These are phyloP conservation scores for Tubosaeta brunneosetosa DNA, from an alignment of 768 basidiomycete species.

Conservation along the genomic window DNA sequence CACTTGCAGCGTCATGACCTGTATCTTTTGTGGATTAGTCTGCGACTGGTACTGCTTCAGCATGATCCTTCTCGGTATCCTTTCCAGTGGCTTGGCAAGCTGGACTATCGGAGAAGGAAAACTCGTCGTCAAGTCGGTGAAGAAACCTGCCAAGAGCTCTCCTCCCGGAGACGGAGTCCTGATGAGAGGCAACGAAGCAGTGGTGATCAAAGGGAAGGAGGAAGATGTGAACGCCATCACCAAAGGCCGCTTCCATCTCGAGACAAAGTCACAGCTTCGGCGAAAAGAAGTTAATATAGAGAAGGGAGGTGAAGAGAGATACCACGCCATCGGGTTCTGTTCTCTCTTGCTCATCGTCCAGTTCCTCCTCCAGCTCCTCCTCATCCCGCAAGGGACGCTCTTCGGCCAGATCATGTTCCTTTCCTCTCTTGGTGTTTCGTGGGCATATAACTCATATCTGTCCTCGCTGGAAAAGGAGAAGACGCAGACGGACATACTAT, in stretches of 20 bases:
- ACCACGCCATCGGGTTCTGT: slow-evolving; percentile 19
- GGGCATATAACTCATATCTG: slow-evolving; percentile 31
- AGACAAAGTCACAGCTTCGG: background rate
- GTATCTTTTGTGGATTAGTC: slow-evolving; percentile 20
- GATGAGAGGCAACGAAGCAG: slow-evolving; percentile 9
- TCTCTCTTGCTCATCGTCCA: slow-evolving; percentile 27
- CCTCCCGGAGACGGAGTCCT: slow-evolving; percentile 31
- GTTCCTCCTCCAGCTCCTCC: slow-evolving; percentile 31
- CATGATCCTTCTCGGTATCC: slow-evolving; percentile 31
- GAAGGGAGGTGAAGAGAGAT: background rate
- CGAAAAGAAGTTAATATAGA: no score
- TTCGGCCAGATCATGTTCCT: slow-evolving; percentile 36
- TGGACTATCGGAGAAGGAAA: slow-evolving; percentile 22
- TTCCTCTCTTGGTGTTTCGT: slow-evolving; percentile 27
- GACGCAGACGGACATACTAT: slow-evolving; percentile 16
- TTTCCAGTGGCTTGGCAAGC: slow-evolving; percentile 28
- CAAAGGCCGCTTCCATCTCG: slow-evolving; percentile 25
- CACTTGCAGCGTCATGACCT: slow-evolving; percentile 18
- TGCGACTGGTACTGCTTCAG: slow-evolving; percentile 29
- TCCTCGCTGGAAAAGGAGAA: slow-evolving; percentile 33
- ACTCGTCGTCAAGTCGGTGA: slow-evolving; percentile 13
- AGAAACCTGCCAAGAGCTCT: slow-evolving; percentile 8
- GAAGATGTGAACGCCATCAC: slow-evolving; percentile 27
- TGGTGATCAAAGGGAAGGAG: slow-evolving; percentile 28
- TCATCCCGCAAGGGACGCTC: slow-evolving; percentile 29